phyloP scores from a whole-genome alignment of 805 yeast species.

The Candida boleticola region DNA sequence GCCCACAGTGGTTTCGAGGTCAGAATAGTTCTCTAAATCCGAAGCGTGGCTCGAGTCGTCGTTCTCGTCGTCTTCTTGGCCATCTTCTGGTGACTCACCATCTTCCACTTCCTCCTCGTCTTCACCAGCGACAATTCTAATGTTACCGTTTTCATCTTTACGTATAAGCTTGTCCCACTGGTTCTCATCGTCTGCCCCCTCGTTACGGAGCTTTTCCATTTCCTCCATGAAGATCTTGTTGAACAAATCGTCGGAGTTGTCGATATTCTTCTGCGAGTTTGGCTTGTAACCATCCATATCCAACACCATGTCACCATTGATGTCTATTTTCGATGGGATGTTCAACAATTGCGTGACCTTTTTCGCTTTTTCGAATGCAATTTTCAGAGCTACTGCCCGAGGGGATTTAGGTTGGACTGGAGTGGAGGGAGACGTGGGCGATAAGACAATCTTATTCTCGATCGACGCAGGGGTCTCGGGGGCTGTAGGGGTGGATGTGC shows the following conservation, averaged over 20 bases:
- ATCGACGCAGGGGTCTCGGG: conserved; percentile 10
- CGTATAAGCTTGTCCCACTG: conserved; percentile 37
- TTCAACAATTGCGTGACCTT: conserved; percentile 68
- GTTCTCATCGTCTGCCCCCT: conserved; percentile 10
- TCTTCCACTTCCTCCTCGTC: conserved; percentile 44
- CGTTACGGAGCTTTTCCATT: conserved; percentile 32
- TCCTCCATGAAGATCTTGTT: conserved; percentile 75
- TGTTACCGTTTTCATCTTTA: conserved; percentile 66
- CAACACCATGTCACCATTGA: conserved; percentile 83
- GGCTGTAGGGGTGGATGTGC: conserved; percentile 18
- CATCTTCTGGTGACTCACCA: background rate
- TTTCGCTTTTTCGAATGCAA: conserved; percentile 57
- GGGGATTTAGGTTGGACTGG: conserved; percentile 19
- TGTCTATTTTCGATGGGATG: conserved; percentile 84
- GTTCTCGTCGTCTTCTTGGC: background rate
- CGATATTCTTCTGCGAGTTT: conserved; percentile 66
- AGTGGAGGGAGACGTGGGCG: conserved; percentile 16
- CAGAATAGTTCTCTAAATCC: conserved; percentile 2
- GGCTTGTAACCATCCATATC: conserved; percentile 97
- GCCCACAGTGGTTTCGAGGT: conserved; percentile 7
- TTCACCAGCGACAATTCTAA: conserved; percentile 50
- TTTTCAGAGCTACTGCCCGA: conserved; percentile 15
- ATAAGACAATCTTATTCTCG: conserved; percentile 1
- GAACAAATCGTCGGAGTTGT: conserved; percentile 72
- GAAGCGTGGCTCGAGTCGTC: background rate